phyloP scores from a whole-genome alignment of 2,329 filamentous ascomycete species.

The Lecanosticta acicola region DNA sequence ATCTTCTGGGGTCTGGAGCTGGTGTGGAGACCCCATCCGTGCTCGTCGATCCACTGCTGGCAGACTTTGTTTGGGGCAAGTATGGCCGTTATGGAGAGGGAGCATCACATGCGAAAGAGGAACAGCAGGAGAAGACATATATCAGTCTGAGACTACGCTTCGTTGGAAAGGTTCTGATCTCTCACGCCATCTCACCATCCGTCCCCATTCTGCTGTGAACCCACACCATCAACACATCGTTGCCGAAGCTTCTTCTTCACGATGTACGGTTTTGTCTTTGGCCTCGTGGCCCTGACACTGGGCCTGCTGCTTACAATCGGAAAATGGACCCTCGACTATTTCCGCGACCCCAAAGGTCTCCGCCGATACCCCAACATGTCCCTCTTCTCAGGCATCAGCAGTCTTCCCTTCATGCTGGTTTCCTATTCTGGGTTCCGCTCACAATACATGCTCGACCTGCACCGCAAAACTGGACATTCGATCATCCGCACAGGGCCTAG shows the following conservation, averaged over 20 bases:
- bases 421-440: conserved; percentile 41
- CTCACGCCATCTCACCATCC: conserved; percentile 6
- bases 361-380: conserved; percentile 44
- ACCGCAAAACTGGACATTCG: conserved; percentile 37
- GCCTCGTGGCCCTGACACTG: conserved; percentile 11
- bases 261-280: conserved; percentile 22
- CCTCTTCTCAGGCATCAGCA: conserved; percentile 41
- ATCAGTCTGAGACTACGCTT: background rate
- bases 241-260: background rate
- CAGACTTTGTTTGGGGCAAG: conserved; percentile 3
- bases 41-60: background rate
- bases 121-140: conserved; percentile 1
- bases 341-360: conserved; percentile 44
- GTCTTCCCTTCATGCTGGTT: conserved; percentile 41
- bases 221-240: background rate
- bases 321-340: conserved; percentile 32
- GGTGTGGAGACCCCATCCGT: conserved; percentile 6
- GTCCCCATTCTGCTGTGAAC: background rate
- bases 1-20: too few species aligned
- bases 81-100: conserved; percentile 7
- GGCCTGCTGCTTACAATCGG: conserved; percentile 11
- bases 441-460: conserved; percentile 36
- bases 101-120: conserved; percentile 1
- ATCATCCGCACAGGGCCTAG: conserved; percentile 46
- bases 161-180: background rate